A percentile compares a stretch with the other conserved stretches of the same genome.
phyloP scores from a whole-genome alignment of 306 rosid genomes.

The Leucaena leucocephala region DNA sequence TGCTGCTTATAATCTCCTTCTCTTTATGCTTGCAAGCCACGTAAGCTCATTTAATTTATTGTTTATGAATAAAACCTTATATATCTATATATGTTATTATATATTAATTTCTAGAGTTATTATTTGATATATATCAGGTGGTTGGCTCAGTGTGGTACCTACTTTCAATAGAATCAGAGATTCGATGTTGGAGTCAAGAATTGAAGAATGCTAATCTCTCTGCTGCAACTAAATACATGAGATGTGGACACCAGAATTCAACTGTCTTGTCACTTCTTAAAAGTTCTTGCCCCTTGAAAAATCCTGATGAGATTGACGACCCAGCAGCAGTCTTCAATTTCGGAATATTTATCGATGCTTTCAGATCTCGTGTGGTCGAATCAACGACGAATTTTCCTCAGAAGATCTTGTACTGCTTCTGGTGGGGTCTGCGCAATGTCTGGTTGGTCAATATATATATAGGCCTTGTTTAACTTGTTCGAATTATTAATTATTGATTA shows the following conservation, averaged over 20 bases:
- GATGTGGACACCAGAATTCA: neutral
- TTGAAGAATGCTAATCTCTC: neutral
- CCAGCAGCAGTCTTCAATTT: neutral
- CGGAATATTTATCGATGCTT: neutral
- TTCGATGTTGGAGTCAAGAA: neutral
- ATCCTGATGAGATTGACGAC: neutral
- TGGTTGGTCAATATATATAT: neutral
- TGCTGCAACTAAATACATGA: neutral
- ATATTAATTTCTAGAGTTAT: slow-evolving; percentile 16
- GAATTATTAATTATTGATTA: too few species aligned
- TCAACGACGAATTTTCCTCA: neutral
- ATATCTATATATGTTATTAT: slow-evolving; percentile 5
- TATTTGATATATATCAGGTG: slow-evolving; percentile 43
- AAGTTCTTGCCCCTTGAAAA: neutral
- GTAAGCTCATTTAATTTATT: slow-evolving; percentile 43
- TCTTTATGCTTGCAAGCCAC: slow-evolving; percentile 77
- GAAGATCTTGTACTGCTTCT: neutral
- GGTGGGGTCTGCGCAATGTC: neutral
- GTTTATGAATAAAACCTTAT: neutral
- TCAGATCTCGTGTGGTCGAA: neutral
- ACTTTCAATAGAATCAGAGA: neutral
- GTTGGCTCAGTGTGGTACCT: slow-evolving; percentile 20
- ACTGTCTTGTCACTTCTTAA: neutral
- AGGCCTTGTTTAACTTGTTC: too few species aligned
- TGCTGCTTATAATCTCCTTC: slow-evolving; percentile 78